Base-by-base conservation (phyloP, 1,284 basidiomycete genomes). In the Boletus coffeatus region DNA sequence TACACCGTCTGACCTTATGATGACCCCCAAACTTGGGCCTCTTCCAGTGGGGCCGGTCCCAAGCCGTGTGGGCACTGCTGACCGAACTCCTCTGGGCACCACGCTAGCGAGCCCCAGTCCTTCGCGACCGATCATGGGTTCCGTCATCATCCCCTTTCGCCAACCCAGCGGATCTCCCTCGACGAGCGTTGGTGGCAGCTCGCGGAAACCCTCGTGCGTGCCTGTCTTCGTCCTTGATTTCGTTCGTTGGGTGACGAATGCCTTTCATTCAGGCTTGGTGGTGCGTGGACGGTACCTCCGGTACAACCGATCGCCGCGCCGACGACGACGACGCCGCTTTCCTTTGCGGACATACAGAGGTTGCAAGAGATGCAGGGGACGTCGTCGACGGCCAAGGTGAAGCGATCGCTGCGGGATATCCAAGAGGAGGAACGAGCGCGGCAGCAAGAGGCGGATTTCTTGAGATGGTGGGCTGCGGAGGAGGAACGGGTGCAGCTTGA, bases 391-490 rank as follows among this genome's bases (percentile, higher is more conserved):
- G 68, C 72, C 9, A 83, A 81, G 67, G 83, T 83, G 60, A 84
- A 85, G 66, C 80, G 83, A 53, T 90, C 88, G 48, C 76, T 94
- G 64, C 77, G 80, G n/a, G 87, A 94, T 67, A 96, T 96, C 55
- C 93, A 95, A 74, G 85, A 87, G 63, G 92, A 96, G 73, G 94
- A 95, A 73, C 77, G 78, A 36, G 66, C 80, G 41, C 84, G 79
- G 52, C 93, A 94, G 74, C 84, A 86, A 63, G 93, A 94, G 74
- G 84, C 79, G 2, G 90, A 92, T 62, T 96, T 95, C 71, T 74
- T 94, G 74, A 81, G 79, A 66, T 95, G 93, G 93, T 95, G 93
- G 93, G 79, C 84, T 2, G 86, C 82, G 5, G 93, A 95, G 73
- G 90, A 94, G 75, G 86, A 85, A 64, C 80, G 89, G 11, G 74